These are phyloP conservation scores for Lachnellula hyalina DNA, from an alignment of 2,329 filamentous ascomycete species.

Conservation along the genomic window DNA sequence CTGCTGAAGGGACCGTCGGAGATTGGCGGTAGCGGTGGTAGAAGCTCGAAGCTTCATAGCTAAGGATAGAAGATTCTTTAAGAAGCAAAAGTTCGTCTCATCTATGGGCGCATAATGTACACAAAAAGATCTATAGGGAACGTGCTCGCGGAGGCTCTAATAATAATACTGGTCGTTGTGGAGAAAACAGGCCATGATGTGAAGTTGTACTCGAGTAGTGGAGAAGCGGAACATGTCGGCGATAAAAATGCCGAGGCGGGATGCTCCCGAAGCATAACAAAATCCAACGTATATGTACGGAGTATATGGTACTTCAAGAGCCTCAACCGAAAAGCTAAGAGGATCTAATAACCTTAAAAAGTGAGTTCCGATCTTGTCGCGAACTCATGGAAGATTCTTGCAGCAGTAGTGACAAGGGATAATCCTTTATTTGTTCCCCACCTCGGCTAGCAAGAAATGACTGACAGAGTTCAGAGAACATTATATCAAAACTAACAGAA, in stretches of 20 bases:
- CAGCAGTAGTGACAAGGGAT: no score
- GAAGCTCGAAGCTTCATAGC: constrained; percentile 12
- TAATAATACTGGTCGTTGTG: neutral
- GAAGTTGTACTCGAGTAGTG: neutral
- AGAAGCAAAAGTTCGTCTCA: neutral
- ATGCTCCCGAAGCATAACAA: neutral
- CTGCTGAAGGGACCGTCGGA: constrained; percentile 4
- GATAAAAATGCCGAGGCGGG: neutral
- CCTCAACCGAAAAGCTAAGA: no score
- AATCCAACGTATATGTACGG: no score
- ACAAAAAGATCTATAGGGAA: neutral
- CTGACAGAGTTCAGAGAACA: no score
- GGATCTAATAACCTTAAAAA: no score
- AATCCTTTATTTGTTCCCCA: no score
- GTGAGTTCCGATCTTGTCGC: no score
- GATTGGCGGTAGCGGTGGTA: constrained; percentile 2
- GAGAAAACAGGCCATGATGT: neutral
- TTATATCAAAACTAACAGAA: no score
- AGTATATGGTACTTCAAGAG: no score
- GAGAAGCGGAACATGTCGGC: constrained; percentile 1
- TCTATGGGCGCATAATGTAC: constrained; percentile 11
- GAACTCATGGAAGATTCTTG: no score
- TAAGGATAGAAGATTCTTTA: constrained; percentile 2
- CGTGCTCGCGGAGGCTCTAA: neutral
- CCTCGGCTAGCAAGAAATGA: no score